A percentile compares a stretch with the other conserved stretches of the same genome.
Evolutionary conservation across 1,284 basidiomycete genomes (phyloP).

Genomic region (Kwoniella shivajii): DNA sequence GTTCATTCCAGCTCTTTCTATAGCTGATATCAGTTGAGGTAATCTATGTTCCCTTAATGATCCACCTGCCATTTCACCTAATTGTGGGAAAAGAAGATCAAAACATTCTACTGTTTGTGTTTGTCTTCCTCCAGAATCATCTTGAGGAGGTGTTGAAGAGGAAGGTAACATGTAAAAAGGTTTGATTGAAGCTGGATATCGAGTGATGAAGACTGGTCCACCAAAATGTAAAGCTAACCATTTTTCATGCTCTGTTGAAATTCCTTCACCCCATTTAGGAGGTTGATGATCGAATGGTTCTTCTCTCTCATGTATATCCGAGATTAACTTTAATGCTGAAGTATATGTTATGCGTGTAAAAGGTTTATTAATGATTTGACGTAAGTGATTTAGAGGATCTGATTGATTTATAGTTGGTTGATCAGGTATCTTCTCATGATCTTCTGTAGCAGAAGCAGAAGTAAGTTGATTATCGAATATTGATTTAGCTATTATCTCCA

Average conservation of each 20-base stretch:
- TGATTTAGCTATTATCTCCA: constrained; percentile 21
- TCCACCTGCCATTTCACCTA: constrained; percentile 91
- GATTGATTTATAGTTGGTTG: not conserved
- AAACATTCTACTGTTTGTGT: constrained; percentile 73
- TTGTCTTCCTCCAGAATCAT: constrained; percentile 31
- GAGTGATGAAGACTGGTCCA: constrained; percentile 85
- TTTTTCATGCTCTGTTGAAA: constrained; percentile 90
- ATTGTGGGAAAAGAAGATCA: constrained; percentile 82
- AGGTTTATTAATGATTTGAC: constrained; percentile 24
- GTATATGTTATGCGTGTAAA: constrained; percentile 74
- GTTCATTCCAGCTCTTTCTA: constrained; percentile 61
- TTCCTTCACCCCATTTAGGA: constrained; percentile 69
- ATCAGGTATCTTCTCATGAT: not conserved
- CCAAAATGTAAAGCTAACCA: constrained; percentile 71
- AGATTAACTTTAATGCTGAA: constrained; percentile 69
- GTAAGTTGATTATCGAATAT: constrained; percentile 5
- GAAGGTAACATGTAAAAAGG: constrained; percentile 90
- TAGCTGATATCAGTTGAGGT: constrained; percentile 60
- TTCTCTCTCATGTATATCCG: constrained; percentile 39
- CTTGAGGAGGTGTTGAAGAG: not conserved
- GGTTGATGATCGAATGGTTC: constrained; percentile 58
- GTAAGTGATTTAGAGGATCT: constrained; percentile 28
- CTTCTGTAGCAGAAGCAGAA: no score
- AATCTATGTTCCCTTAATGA: constrained; percentile 83
- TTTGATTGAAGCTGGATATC: constrained; percentile 81